These are phyloP conservation scores for Arachnomyces sp. DNA, from an alignment of 2,329 filamentous ascomycete species.

Conservation along the genomic window DNA sequence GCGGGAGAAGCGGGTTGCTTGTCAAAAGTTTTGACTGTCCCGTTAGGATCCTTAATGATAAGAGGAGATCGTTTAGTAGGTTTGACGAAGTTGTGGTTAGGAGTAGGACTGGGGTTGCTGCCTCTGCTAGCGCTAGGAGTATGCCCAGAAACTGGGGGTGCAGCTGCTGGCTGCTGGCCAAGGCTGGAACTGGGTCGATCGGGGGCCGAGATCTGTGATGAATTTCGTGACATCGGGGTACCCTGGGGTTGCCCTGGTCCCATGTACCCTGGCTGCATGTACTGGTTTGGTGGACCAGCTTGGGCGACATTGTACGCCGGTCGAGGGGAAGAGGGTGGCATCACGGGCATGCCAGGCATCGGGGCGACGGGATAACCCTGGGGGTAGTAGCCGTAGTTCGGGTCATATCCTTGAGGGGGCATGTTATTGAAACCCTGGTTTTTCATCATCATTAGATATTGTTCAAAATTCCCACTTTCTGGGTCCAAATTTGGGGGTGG, in stretches of 20 bases:
- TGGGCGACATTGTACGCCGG: conserved; percentile 42
- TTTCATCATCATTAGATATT: conserved; percentile 58
- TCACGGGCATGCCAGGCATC: conserved; percentile 28
- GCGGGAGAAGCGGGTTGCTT: conserved; percentile 57
- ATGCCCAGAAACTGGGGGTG: conserved; percentile 34
- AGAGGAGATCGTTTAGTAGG: conserved; percentile 63
- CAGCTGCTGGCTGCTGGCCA: conserved; percentile 47
- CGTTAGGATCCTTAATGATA: conserved; percentile 76
- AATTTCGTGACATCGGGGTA: conserved; percentile 68
- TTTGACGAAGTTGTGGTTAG: conserved; percentile 55
- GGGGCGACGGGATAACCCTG: conserved; percentile 32
- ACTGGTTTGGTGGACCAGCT: conserved; percentile 33
- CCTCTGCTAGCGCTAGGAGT: conserved; percentile 46
- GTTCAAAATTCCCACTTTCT: conserved; percentile 62
- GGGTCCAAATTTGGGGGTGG: conserved; percentile 55
- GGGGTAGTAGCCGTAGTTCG: conserved; percentile 37
- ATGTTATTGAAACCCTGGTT: conserved; percentile 49
- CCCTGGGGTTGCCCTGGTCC: conserved; percentile 43
- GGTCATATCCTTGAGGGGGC: conserved; percentile 43
- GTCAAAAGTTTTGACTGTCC: conserved; percentile 62
- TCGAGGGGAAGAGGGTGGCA: conserved; percentile 39
- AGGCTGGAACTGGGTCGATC: conserved; percentile 56
- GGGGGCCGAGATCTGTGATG: conserved; percentile 66
- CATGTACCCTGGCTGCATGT: conserved; percentile 46
- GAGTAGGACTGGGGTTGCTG: conserved; percentile 50